Conservation (phyloP, 2,329 filamentous ascomycete species). For the Hymenoscyphus fraxineus region DNA sequence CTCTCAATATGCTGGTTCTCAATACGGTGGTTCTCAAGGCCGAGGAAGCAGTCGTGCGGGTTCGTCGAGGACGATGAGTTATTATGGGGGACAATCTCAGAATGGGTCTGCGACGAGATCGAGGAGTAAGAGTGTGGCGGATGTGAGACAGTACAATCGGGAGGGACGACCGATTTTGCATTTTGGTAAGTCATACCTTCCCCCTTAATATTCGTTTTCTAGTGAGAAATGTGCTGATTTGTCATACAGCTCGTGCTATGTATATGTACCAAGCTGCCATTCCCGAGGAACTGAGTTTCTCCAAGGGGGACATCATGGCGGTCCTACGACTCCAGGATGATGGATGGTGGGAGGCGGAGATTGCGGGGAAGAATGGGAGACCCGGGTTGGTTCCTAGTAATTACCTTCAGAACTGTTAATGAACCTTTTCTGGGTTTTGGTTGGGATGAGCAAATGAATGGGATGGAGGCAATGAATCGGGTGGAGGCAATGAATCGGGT, state of each 20-base stretch:
- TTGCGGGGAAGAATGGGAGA: slow-evolving; percentile 64
- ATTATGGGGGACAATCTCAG: slow-evolving; percentile 45
- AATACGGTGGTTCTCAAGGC: slow-evolving; percentile 45
- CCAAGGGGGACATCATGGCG: slow-evolving; percentile 86
- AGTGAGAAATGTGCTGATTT: too few relatives aligned
- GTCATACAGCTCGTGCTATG: slow-evolving; percentile 71
- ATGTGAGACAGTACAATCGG: slow-evolving; percentile 73
- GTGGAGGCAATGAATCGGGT: too few relatives aligned
- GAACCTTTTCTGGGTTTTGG: not conserved
- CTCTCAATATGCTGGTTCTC: too few relatives aligned
- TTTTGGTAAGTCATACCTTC: slow-evolving; percentile 69
- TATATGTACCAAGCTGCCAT: slow-evolving; percentile 95
- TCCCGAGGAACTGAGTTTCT: slow-evolving; percentile 88
- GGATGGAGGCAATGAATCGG: too few relatives aligned
- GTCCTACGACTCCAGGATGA: slow-evolving; percentile 91
- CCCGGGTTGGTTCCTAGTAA: slow-evolving; percentile 65
- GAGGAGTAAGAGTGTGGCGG: slow-evolving; percentile 82
- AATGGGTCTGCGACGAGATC: slow-evolving; percentile 41
- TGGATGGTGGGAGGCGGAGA: slow-evolving; percentile 98
- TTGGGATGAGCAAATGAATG: too few relatives aligned
- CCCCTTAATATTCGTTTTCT: not conserved
- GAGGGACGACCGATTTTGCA: slow-evolving; percentile 87
- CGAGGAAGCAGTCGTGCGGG: slow-evolving; percentile 47
- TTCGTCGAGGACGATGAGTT: slow-evolving; percentile 48
- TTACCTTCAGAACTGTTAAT: slow-evolving; percentile 47